Percentiles rank a stretch among this genome's conserved stretches.
phyloP scores from a whole-genome alignment of 202 grass and related monocot genomes.

The Setaria viridis region DNA sequence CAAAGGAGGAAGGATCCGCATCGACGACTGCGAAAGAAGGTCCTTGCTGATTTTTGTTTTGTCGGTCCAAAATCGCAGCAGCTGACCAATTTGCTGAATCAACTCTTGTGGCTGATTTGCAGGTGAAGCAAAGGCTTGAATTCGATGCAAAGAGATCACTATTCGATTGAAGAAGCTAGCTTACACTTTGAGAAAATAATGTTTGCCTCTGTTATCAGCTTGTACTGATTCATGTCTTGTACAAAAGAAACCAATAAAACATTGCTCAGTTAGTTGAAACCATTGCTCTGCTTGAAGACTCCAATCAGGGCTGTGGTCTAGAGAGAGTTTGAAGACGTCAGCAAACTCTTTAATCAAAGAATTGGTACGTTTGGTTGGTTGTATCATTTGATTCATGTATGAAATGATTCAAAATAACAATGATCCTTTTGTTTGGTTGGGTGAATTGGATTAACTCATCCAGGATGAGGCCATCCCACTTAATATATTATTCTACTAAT shows the following conservation, averaged over 20 bases:
- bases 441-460: too few relatives aligned
- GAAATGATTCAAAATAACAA: too few relatives aligned
- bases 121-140: slow-evolving; percentile 49
- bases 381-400: too few relatives aligned
- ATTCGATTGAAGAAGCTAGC: neutral
- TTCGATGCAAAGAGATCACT: neutral
- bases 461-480: too few relatives aligned
- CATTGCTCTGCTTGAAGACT: neutral
- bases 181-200: slow-evolving; percentile 27
- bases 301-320: slow-evolving; percentile 14
- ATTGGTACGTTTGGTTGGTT: neutral
- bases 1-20: slow-evolving; percentile 19
- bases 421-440: too few relatives aligned
- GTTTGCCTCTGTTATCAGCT: neutral
- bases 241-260: slow-evolving; percentile 1
- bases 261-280: neutral
- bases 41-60: slow-evolving; percentile 24
- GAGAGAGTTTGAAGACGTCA: slow-evolving; percentile 50
- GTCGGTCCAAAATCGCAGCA: neutral
- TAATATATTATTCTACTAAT: too few relatives aligned
- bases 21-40: slow-evolving; percentile 11
- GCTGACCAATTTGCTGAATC: slow-evolving; percentile 1
- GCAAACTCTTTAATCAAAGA: slow-evolving; percentile 55
- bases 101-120: slow-evolving; percentile 1
- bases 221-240: slow-evolving; percentile 29